These are phyloP conservation scores for Clathrus columnatus DNA, from an alignment of 768 basidiomycete species.

Conservation along the genomic window DNA sequence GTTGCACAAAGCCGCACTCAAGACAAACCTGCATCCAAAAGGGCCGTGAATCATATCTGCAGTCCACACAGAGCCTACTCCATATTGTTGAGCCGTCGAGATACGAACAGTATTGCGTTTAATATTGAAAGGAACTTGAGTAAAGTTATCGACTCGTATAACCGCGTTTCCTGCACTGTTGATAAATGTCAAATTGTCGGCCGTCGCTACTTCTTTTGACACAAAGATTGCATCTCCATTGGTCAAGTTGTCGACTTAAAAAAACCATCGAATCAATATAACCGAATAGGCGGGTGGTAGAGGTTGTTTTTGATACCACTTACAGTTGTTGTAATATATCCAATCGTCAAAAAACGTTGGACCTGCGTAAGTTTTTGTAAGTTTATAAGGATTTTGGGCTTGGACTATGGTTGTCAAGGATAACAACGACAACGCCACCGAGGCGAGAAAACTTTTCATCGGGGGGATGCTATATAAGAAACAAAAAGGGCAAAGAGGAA, in stretches of 20 bases:
- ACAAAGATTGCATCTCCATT: constrained; percentile 45
- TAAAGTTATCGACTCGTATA: constrained; percentile 20
- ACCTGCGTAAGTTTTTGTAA: background rate
- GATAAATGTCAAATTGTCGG: constrained; percentile 13
- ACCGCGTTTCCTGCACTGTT: constrained; percentile 16
- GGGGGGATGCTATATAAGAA: background rate
- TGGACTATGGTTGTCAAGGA: background rate
- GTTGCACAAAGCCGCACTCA: background rate
- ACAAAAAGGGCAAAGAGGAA: background rate
- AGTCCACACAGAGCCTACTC: constrained; percentile 55
- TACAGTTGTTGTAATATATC: background rate
- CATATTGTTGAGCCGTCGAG: constrained; percentile 43
- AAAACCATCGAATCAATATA: too few relatives aligned
- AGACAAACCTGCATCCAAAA: constrained; percentile 21
- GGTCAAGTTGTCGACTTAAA: constrained; percentile 68
- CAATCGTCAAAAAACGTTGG: background rate
- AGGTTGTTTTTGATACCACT: too few relatives aligned
- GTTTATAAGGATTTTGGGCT: background rate
- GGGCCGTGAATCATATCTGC: constrained; percentile 59
- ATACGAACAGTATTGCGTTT: constrained; percentile 68
- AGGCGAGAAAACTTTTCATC: too few relatives aligned
- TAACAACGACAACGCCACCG: background rate
- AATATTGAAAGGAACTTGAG: constrained; percentile 26
- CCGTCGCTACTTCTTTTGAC: constrained; percentile 7
- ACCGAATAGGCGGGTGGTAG: too few relatives aligned